phyloP scores from a whole-genome alignment of 495 filamentous ascomycete genomes.

The Aspergillus haitiensis region DNA sequence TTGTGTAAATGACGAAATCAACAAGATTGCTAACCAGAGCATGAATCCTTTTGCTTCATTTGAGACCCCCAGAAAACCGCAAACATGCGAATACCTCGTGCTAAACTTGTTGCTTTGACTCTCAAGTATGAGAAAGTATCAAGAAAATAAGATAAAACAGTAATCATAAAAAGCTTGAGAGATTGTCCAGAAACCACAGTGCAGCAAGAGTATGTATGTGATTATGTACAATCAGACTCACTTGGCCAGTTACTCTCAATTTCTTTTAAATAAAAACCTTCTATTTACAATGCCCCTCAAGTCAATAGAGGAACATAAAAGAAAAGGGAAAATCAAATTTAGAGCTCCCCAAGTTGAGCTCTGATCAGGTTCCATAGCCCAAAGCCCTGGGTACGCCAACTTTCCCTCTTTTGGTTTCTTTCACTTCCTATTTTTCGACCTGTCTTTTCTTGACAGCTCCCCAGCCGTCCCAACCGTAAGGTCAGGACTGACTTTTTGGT shows the following conservation, averaged over 20 bases:
- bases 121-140: too few relatives aligned
- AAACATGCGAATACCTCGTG: background rate
- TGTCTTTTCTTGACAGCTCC: background rate
- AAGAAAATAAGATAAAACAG: too few relatives aligned
- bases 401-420: background rate
- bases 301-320: background rate
- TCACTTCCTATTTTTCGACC: conserved; percentile 1
- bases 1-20: background rate
- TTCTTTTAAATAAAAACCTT: too few relatives aligned
- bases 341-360: background rate
- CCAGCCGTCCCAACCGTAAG: background rate
- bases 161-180: too few relatives aligned
- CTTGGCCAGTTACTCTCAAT: too few relatives aligned
- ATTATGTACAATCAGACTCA: too few relatives aligned
- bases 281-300: too few relatives aligned
- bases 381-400: background rate
- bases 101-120: too few relatives aligned
- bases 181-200: too few relatives aligned
- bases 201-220: too few relatives aligned
- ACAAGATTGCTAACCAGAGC: background rate
- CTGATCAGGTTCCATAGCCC: background rate
- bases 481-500: background rate
- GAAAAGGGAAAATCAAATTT: background rate
- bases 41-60: background rate
- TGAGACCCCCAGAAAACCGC: background rate